These are phyloP conservation scores for Fonsecaea multimorphosa DNA, from an alignment of 2,329 filamentous ascomycete species.

Conservation along the genomic window DNA sequence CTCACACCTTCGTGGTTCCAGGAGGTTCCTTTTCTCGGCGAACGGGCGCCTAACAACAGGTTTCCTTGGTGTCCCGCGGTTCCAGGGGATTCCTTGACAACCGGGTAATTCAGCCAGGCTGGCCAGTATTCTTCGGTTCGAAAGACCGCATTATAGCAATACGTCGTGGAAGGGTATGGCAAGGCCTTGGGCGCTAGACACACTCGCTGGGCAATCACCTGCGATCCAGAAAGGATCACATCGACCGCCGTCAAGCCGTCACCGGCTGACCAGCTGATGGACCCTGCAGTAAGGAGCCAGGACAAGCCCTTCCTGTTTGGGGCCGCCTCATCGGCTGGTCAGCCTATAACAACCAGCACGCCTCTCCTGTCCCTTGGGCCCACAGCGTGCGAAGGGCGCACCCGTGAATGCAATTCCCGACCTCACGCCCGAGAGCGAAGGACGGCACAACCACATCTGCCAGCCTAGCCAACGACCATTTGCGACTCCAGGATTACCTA, in stretches of 20 bases:
- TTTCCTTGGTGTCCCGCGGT: constrained; percentile 11
- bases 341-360: constrained; percentile 5
- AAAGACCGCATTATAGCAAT: constrained; percentile 13
- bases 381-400: constrained; percentile 19
- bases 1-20: constrained; percentile 3
- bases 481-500: constrained; percentile 10
- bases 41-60: neutral
- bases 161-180: constrained; percentile 15
- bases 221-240: constrained; percentile 11
- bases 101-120: constrained; percentile 19
- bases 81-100: constrained; percentile 4
- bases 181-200: constrained; percentile 15
- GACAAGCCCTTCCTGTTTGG: neutral
- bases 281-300: neutral
- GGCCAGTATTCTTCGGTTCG: constrained; percentile 14
- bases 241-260: constrained; percentile 20
- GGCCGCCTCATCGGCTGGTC: neutral
- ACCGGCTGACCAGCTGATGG: neutral
- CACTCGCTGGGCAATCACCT: constrained; percentile 15
- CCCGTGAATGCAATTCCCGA: constrained; percentile 26
- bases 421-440: constrained; percentile 17
- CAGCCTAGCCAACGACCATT: constrained; percentile 20
- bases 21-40: neutral
- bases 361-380: constrained; percentile 1
- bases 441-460: constrained; percentile 32